Evolutionary conservation across 2,329 filamentous ascomycete species (phyloP).

Genomic region (Exophiala alcalophila): DNA sequence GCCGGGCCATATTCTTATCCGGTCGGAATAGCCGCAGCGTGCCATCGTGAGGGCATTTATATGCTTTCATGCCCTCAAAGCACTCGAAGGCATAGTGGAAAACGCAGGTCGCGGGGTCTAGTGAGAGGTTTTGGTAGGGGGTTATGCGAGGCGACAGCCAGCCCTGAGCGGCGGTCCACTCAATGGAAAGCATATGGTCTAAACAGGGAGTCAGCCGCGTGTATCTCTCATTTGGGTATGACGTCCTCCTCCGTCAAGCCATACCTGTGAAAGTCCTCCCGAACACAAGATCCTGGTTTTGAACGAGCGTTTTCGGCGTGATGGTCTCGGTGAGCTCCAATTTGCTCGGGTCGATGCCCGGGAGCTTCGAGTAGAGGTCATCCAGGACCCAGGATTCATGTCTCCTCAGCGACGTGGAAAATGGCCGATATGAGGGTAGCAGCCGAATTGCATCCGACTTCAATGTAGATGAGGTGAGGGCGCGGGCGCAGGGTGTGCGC

Average conservation of each 20-base stretch:
- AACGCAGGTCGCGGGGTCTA: conserved; percentile 93
- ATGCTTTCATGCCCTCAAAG: conserved; percentile 99
- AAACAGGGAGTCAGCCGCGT: conserved; percentile 8
- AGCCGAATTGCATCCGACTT: conserved; percentile 16
- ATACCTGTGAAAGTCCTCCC: conserved; percentile 85
- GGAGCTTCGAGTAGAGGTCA: conserved; percentile 39
- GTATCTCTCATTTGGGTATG: not conserved
- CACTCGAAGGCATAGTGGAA: conserved; percentile 98
- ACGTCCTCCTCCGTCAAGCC: conserved; percentile 18
- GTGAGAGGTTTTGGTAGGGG: conserved; percentile 94
- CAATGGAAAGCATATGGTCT: conserved; percentile 97
- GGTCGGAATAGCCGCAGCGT: conserved; percentile 85
- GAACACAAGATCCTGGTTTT: conserved; percentile 82
- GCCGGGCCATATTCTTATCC: conserved; percentile 89
- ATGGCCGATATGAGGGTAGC: conserved; percentile 16
- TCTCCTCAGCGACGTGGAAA: conserved; percentile 24
- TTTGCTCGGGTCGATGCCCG: conserved; percentile 72
- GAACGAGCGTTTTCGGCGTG: conserved; percentile 69
- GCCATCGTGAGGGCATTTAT: conserved; percentile 74
- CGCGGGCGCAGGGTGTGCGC: conserved; percentile 22
- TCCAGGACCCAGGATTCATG: conserved; percentile 22
- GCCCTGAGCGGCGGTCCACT: conserved; percentile 83
- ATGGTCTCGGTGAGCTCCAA: conserved; percentile 71
- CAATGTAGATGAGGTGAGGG: conserved; percentile 13
- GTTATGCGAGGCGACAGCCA: conserved; percentile 81